Percentiles rank a stretch among this genome's conserved stretches.
Evolutionary conservation across 768 basidiomycete species (phyloP).

Genomic region (Boletus rubroflammeus): DNA sequence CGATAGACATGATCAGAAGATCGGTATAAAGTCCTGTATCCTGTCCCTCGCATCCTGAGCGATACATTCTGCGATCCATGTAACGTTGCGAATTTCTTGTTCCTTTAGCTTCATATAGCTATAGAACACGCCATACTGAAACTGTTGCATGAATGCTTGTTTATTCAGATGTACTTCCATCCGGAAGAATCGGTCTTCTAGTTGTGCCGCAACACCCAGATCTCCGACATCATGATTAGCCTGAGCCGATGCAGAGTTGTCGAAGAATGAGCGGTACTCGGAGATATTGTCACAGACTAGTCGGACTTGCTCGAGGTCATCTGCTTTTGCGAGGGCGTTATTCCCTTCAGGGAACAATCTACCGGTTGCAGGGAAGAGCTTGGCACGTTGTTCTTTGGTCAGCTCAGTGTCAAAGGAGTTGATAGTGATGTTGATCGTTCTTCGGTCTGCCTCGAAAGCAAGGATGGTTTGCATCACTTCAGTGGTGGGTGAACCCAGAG

Average conservation of each 20-base stretch:
- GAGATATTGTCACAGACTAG: conserved; percentile 80
- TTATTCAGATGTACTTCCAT: conserved; percentile 95
- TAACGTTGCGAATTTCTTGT: conserved; percentile 84
- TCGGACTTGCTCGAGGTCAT: conserved; percentile 92
- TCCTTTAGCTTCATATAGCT: conserved; percentile 91
- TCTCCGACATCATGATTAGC: conserved; percentile 38
- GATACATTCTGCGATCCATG: conserved; percentile 97
- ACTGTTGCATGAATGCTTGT: conserved; percentile 92
- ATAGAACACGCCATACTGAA: conserved; percentile 92
- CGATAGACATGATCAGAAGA: conserved; percentile 51
- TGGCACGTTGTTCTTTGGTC: conserved; percentile 90
- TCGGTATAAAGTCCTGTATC: conserved; percentile 92
- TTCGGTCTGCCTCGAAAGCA: conserved; percentile 93
- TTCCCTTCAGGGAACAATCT: conserved; percentile 94
- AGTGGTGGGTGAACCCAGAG: conserved; percentile 79
- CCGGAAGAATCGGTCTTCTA: conserved; percentile 94
- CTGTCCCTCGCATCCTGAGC: conserved; percentile 94
- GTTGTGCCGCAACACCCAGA: conserved; percentile 53
- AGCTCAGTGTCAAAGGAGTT: conserved; percentile 98
- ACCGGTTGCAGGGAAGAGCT: conserved; percentile 91
- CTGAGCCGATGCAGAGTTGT: conserved; percentile 41
- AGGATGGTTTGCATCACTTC: conserved; percentile 93
- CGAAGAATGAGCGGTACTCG: conserved; percentile 91
- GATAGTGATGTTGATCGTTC: conserved; percentile 97
- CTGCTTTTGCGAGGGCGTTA: conserved; percentile 87